Evolutionary conservation across 441 rosid genomes (phyloP), one percentile per base, ranked within the genome.

Genomic region (Macaranga tanarius): DNA sequence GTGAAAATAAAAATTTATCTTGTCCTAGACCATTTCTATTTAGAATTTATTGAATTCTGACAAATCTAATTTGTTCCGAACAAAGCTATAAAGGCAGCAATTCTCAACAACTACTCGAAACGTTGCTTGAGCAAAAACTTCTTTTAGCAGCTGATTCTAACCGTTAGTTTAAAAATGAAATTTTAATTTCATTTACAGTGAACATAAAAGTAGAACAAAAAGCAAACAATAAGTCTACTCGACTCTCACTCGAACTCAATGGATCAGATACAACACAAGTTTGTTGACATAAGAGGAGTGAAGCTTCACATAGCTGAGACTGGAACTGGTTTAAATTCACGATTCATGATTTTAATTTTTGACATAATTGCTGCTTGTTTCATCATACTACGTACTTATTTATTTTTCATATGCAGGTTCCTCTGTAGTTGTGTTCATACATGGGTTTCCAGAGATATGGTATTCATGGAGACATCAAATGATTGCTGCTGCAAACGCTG

Each of bases 361-460:
- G 50, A 3, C 17, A 34, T 26, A 23, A 54, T 48, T 13, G 5
- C 15, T 38, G 42, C 6, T 3, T 50, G 12, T 17, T 23, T 57
- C 54, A 57, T 1, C 12, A 10, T 1, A 22, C 16, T 50, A 15
- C 13, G 1, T 9, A n/a, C 51, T 28, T 44, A 38, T 26, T 50
- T 42, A 2, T 51, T 5, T 51, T 51, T 25, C 23, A 28, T 9
- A 20, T 22, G 62, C 80, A 82, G 86, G 85, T 62, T 51, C 82
- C 20, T 59, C 22, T 23, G 82, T 12, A 38, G 82, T 81, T 62
- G 23, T 81, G 7, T 82, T 87, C 76, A n/a, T 84, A 28, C 89
- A 87, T 20, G 89, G 91, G 10, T 87, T 87, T 73, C 91, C 88
- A 3, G 83, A 87, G 67, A 77, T 81, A 26, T 87, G 89, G 91